A percentile compares a stretch with the other conserved stretches of the same genome.
Evolutionary conservation across 176 grass and related monocot species (phyloP).

Genomic region (Rhynchospora tenuis): DNA sequence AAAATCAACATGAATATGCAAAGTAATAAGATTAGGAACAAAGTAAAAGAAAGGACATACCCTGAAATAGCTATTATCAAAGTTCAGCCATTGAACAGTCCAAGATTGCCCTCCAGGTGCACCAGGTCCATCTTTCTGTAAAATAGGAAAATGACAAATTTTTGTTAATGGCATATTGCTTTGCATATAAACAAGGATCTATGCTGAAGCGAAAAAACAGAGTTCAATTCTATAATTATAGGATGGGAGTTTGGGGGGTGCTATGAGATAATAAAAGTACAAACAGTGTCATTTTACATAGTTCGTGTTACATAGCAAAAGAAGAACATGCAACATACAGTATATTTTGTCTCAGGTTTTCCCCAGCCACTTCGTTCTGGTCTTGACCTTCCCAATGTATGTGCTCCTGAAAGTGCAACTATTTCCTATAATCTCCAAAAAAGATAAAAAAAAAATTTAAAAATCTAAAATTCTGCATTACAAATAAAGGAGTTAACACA

Average conservation of each 20-base stretch:
- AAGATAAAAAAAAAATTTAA: background rate
- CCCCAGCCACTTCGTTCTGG: slow-evolving; percentile 96
- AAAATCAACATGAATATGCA: slow-evolving; percentile 21
- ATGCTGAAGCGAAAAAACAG: background rate
- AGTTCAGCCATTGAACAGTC: slow-evolving; percentile 87
- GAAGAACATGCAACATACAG: slow-evolving; percentile 53
- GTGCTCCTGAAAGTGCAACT: slow-evolving; percentile 89
- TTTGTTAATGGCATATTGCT: background rate
- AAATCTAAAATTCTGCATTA: slow-evolving; percentile 23
- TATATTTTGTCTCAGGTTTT: slow-evolving; percentile 96
- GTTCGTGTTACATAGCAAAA: background rate
- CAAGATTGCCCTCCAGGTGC: slow-evolving; percentile 98
- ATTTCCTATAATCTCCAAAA: slow-evolving; percentile 62
- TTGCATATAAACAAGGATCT: background rate
- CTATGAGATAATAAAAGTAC: background rate
- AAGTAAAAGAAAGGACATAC: slow-evolving; percentile 21
- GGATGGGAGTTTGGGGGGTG: background rate
- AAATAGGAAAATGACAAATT: slow-evolving; percentile 3
- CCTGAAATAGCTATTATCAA: slow-evolving; percentile 96
- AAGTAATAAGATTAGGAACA: slow-evolving; percentile 18
- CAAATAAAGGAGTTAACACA: background rate
- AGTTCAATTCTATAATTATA: background rate
- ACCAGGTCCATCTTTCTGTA: slow-evolving; percentile 92
- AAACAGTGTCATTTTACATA: background rate
- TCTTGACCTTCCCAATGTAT: slow-evolving; percentile 91